A percentile compares a stretch with the other conserved stretches of the same genome.
These are phyloP conservation scores for Solanum lycopersicoides DNA, from an alignment of 257 asterid genomes.

Conservation along the genomic window DNA sequence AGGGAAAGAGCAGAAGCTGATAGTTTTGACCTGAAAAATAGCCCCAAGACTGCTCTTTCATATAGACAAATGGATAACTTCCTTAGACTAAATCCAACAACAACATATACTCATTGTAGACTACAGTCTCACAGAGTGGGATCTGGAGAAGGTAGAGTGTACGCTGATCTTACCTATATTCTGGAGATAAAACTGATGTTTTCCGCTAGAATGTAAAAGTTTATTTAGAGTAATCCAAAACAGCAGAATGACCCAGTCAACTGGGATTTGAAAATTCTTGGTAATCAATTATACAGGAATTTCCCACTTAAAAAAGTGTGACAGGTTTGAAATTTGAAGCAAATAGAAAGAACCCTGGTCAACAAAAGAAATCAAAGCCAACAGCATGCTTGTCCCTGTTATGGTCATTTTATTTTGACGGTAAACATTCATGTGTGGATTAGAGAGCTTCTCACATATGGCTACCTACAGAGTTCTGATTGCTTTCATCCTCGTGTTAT, in stretches of 20 bases:
- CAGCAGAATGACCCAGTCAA: not conserved
- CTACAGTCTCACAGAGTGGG: no score
- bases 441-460: not conserved
- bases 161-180: accelerated
- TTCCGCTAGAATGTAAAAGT: not conserved
- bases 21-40: not conserved
- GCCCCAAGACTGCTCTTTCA: not conserved
- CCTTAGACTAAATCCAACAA: not conserved
- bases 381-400: not conserved
- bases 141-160: not conserved
- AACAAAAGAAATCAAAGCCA: not conserved
- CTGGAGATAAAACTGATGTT: not conserved
- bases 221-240: not conserved
- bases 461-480: not conserved
- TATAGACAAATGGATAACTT: not conserved
- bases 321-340: not conserved
- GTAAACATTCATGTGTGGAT: not conserved
- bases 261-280: not conserved
- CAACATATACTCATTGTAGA: not conserved
- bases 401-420: not conserved
- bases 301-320: not conserved
- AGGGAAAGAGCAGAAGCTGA: not conserved
- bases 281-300: not conserved
- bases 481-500: not conserved
- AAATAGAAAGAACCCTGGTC: not conserved